Evolutionary conservation across 768 basidiomycete species (phyloP), one percentile per base, ranked within the genome.

Genomic region (Artomyces pyxidatus): DNA sequence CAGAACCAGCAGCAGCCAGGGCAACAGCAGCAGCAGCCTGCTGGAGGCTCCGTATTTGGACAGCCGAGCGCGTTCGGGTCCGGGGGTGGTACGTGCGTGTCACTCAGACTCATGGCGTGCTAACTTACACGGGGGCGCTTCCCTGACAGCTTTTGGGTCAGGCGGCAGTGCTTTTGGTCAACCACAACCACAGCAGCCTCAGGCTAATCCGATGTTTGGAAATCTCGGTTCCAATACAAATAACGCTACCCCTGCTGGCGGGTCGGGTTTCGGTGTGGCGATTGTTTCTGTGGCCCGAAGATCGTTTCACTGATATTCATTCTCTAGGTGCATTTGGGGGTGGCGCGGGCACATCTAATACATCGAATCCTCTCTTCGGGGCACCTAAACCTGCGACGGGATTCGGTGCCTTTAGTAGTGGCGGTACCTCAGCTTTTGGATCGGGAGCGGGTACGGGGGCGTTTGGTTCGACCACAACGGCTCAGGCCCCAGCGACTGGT

Each of bases 171-270:
- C 76, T 38, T 90, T 88, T 63, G 75, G 76, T 27, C 78, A 48
- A 40, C 55, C 46, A 19, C 49, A 54, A 28, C 53, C 55, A 52
- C 68, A 52, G 47, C 64, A 74, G 57, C 75, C 74, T 2, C 74
- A 73, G 54, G 75, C 80, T 4, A 88, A 88, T 59, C 84, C 87
- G 37, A 89, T 89, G 85, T 90, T 89, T 63, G 87, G 87, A 42
- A 78, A 75, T 53, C 61, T 81, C 40, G 70, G 67, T 22, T 63
- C 67, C 47, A 56, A n/a, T n/a, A n/a, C n/a, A n/a, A n/a, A n/a
- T n/a, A 69, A 23, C 38, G 59, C 12, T 55, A 48, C 48, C 61
- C 39, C 60, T 50, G 65, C 65, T 48, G 60, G 69, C 17, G 61
- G 65, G 32, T 56, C 70, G 54, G 12, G 27, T 37, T 32, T 58